Base-by-base conservation (phyloP, 805 yeast species). In the Lipomyces lipofer region DNA sequence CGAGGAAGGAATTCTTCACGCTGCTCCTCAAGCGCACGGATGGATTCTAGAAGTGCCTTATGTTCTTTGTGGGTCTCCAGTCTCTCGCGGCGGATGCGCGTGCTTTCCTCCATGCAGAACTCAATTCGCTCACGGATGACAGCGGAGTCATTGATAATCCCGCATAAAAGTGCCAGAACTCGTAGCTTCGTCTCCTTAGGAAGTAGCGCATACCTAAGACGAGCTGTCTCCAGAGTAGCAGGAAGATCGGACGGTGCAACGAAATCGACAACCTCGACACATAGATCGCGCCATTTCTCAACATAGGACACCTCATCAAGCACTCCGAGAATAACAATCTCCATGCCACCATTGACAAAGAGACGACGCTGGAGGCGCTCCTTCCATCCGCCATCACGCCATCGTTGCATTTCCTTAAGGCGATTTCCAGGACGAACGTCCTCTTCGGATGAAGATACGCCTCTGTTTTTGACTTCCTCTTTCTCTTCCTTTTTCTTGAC, bases 291-390 rank as follows among this genome's bases (percentile, higher is more conserved):
- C 71, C 80, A 85, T 12, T 77, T 78, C 0, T 83, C 81, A 36
- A 83, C 75, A 59, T 82, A 76, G 43, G 82, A 81, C 13, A 82
- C 81, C 46, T 76, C 73, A 19, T 82, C 80, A 39, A 91, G 75
- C 2, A 90, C 74, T 29, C 96, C 96, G 46, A 90, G 68, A 40
- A 91, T 69, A 40, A 86, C 79, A 38, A 85, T 77, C 63, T 88
- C 85, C 97, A 97, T 92, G 51, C 82, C 82, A 3, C 96, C 95
- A 64, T 88, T 90, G 63, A 78, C 82, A 68, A 87, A 94, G 59
- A 80, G 79, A 51, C 96, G 80, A 51, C 80, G 83, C 12, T 83
- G 78, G 17, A 92, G 74, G 38, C 95, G 75, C 28, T 86, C 95
- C 54, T 83, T 80, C 97, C 98, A 94, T 10, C 83, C 70, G 0